Conservation (phyloP, 2,329 filamentous ascomycete species). For the Alternaria novae-zelandiae region DNA sequence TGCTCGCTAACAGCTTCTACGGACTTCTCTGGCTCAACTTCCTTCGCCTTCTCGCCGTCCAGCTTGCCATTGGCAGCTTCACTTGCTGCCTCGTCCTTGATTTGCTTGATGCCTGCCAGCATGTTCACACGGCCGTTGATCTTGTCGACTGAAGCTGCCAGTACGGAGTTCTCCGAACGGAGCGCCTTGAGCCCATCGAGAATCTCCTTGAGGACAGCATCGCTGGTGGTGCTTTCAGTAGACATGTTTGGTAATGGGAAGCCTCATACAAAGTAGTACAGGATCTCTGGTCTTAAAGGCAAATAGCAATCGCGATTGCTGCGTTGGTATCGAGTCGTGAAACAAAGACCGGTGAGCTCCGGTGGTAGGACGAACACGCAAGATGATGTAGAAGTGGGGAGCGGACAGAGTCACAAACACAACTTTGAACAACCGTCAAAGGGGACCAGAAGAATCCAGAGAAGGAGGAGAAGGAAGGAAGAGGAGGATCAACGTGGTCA, state of each 20-base stretch:
- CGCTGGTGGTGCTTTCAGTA: slow-evolving; percentile 36
- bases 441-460: slow-evolving; percentile 17
- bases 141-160: slow-evolving; percentile 63
- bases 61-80: slow-evolving; percentile 30
- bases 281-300: neutral
- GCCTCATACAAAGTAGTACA: neutral
- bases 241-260: slow-evolving; percentile 33
- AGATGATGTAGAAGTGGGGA: slow-evolving; percentile 2
- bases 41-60: slow-evolving; percentile 38
- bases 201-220: slow-evolving; percentile 60
- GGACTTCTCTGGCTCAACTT: slow-evolving; percentile 40
- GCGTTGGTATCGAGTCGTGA: slow-evolving; percentile 10
- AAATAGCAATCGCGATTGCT: neutral
- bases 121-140: slow-evolving; percentile 69
- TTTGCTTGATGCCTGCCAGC: slow-evolving; percentile 64
- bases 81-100: slow-evolving; percentile 57
- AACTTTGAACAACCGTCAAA: slow-evolving; percentile 11
- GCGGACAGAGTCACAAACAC: slow-evolving; percentile 10
- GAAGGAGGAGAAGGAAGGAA: slow-evolving; percentile 15
- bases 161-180: slow-evolving; percentile 61
- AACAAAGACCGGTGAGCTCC: slow-evolving; percentile 18
- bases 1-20: slow-evolving; percentile 50
- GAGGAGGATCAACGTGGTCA: slow-evolving; percentile 18
- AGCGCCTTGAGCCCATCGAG: slow-evolving; percentile 62
- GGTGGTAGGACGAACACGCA: slow-evolving; percentile 6